phyloP scores from a whole-genome alignment of 192 early-diverging fungal genomes.

The Coemansia sp. region DNA sequence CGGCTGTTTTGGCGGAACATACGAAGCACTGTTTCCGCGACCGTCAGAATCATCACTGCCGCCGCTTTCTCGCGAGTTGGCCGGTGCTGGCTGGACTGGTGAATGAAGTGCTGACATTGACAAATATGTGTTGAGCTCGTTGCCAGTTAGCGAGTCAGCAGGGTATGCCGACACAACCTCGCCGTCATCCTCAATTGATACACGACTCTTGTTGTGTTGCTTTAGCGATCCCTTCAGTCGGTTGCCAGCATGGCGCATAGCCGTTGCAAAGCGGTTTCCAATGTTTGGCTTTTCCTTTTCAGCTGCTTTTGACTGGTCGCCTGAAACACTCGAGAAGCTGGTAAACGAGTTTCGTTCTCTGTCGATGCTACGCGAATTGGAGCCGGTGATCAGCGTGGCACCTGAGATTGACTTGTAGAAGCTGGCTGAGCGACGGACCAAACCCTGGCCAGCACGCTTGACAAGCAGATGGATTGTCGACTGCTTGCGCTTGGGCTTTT shows the following conservation, averaged over 20 bases:
- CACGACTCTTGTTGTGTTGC: not conserved
- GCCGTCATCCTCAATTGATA: slow-evolving; percentile 6
- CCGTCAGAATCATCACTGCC: slow-evolving; percentile 12
- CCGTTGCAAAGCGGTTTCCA: slow-evolving; percentile 22
- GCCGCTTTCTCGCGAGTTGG: slow-evolving; percentile 4
- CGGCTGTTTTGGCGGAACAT: slow-evolving; percentile 24
- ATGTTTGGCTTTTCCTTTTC: slow-evolving; percentile 14
- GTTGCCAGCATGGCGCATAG: slow-evolving; percentile 35
- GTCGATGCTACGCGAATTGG: not conserved
- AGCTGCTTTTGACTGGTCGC: not conserved
- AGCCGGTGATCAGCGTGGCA: not conserved
- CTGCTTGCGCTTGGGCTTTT: slow-evolving; percentile 30
- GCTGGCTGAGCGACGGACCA: slow-evolving; percentile 49
- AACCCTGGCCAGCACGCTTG: slow-evolving; percentile 41
- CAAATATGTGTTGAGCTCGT: slow-evolving; percentile 37
- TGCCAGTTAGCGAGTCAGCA: slow-evolving; percentile 26
- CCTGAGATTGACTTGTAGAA: slow-evolving; percentile 41
- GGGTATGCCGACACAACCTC: slow-evolving; percentile 50
- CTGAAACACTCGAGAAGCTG: not conserved
- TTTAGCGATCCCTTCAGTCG: slow-evolving; percentile 14
- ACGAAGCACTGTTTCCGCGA: not conserved
- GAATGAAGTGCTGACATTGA: slow-evolving; percentile 41
- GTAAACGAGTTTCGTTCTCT: slow-evolving; percentile 5
- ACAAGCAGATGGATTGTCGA: slow-evolving; percentile 42
- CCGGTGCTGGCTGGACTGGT: slow-evolving; percentile 17